Conservation (phyloP, 352 stramenopile genomes). For the Pythium apleroticum region DNA sequence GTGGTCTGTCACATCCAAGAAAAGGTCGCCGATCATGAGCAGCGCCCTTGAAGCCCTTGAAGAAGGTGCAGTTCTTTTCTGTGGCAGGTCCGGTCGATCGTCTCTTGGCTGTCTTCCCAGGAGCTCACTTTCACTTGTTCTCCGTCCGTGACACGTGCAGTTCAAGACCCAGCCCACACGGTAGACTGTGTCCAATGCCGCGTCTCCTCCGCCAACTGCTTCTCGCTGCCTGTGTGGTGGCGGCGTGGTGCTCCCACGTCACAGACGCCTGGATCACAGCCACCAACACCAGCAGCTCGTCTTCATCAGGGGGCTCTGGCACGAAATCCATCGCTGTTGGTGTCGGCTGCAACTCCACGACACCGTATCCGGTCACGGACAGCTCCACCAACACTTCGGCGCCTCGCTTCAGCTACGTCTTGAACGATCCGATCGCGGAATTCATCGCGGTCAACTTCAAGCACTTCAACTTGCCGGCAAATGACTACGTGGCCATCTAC, state of each 20-base stretch:
- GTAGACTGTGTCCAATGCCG: background rate
- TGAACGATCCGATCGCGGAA: slow-evolving; percentile 30
- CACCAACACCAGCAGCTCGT: background rate
- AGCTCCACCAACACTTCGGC: background rate
- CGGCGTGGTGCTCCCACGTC: background rate
- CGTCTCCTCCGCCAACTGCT: background rate
- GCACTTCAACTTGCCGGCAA: slow-evolving; percentile 55
- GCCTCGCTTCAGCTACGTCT: background rate
- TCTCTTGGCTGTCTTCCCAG: background rate
- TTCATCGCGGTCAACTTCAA: slow-evolving; percentile 71
- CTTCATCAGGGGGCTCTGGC: slow-evolving; percentile 30
- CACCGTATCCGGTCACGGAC: slow-evolving; percentile 9
- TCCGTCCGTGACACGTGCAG: background rate
- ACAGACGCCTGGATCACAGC: background rate
- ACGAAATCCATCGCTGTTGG: slow-evolving; percentile 37
- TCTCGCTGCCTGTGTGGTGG: background rate
- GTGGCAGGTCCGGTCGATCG: background rate
- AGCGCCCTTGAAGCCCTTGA: background rate
- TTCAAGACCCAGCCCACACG: background rate
- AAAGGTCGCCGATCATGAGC: background rate
- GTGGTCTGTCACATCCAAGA: background rate
- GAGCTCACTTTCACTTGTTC: slow-evolving; percentile 4
- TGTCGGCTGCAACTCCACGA: slow-evolving; percentile 44
- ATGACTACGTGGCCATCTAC: slow-evolving; percentile 55
- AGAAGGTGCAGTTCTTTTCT: background rate